Percentiles rank a stretch among this genome's conserved stretches.
Evolutionary conservation across 2,329 filamentous ascomycete genomes (phyloP).

Genomic region (Nemania abortiva): DNA sequence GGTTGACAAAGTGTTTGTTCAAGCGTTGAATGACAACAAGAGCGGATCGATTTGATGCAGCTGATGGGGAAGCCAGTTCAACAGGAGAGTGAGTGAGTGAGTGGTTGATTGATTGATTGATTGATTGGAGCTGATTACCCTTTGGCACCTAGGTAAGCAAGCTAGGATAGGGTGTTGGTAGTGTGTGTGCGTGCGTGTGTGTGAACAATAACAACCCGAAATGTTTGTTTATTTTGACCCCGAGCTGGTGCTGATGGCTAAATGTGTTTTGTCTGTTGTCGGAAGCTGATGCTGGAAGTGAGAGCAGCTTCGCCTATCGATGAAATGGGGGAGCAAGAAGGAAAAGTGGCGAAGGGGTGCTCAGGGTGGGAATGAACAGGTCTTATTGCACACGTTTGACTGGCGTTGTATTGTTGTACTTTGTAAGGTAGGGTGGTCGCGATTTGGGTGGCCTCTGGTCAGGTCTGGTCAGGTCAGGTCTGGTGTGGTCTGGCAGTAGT

Average conservation of each 20-base stretch:
- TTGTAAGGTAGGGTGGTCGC: slow-evolving; percentile 48
- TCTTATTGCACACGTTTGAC: slow-evolving; percentile 50
- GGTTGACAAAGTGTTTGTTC: slow-evolving; percentile 23
- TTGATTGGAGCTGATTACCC: slow-evolving; percentile 35
- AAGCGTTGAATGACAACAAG: slow-evolving; percentile 28
- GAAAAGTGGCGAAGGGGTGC: slow-evolving; percentile 49
- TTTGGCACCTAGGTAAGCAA: slow-evolving; percentile 18
- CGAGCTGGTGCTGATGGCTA: slow-evolving; percentile 16
- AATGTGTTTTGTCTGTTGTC: background rate
- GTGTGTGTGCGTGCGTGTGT: slow-evolving; percentile 12
- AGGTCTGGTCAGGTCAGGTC: no score
- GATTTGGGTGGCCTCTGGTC: slow-evolving; percentile 45
- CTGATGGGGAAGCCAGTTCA: slow-evolving; percentile 25
- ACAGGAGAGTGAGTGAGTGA: no score
- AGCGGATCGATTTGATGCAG: slow-evolving; percentile 33
- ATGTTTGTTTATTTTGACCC: slow-evolving; percentile 50
- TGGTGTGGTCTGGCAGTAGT: no score
- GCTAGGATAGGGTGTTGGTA: background rate
- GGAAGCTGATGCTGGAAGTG: slow-evolving; percentile 15
- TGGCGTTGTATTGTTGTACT: slow-evolving; percentile 11
- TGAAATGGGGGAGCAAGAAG: slow-evolving; percentile 42
- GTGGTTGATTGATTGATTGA: no score
- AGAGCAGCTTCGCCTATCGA: slow-evolving; percentile 28
- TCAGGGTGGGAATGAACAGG: slow-evolving; percentile 47
- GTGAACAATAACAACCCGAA: background rate